Evolutionary conservation across 176 grass and related monocot species (phyloP), one percentile per base, ranked within the genome.

Genomic region (Cymbopogon citratus): DNA sequence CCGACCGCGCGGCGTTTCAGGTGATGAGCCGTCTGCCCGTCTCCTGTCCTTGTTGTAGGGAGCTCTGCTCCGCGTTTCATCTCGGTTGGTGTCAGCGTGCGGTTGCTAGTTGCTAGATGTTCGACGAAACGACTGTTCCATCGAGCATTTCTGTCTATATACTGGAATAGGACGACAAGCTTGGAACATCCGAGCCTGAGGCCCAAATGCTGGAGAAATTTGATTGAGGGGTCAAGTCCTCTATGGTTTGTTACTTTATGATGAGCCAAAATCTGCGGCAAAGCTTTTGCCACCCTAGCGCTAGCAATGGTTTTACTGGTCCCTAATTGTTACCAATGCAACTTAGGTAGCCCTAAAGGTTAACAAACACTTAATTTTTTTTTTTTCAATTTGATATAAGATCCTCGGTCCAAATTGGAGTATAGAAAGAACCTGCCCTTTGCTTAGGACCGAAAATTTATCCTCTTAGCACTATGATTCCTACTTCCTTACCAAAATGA

Each of bases 41-140:
- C 38, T 27, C 5, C 15, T 28, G 19, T 15, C 35, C 26, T 35
- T 27, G 24, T 9, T 14, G 4, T 3, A 59, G 39, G 39, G 39
- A 19, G 21, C 16, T 48, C 23, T 61, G 9, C 0, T 2, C 13
- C 45, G 21, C 3, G 40, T 28, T 39, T 39, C 8, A 4, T 35
- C 27, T 9, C 40, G 65, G 23, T 69, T 9, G 24, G 19, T 52
- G 2, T 7, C 21, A 56, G 46, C n/a, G 31, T 16, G 45, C 36
- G n/a, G 11, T 63, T 41, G 18, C 6, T 9, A 29, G 66, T 9
- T 1, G 57, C 48, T 60, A 41, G 18, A 3, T 79, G 83, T 90
- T 86, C 67, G 83, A 83, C 3, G 74, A 57, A 83, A 90, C 5
- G n/a, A 7, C 24, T 49, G 15, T n/a, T 43, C 14, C 5, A n/a